phyloP scores from a whole-genome alignment of 495 filamentous ascomycete genomes.

The Penicillium angulare region DNA sequence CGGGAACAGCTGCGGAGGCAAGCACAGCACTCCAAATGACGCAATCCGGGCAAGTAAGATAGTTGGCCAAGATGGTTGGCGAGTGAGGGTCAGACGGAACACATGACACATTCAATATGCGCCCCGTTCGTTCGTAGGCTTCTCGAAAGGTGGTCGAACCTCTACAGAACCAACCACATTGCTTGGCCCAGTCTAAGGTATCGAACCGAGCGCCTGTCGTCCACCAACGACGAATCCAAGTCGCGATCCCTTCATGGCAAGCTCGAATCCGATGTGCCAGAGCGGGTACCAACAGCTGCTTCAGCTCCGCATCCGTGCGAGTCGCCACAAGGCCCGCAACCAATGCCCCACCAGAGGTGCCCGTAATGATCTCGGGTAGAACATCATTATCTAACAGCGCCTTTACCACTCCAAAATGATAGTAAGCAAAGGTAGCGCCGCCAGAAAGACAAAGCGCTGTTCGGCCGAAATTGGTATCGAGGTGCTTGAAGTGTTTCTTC shows the following conservation, averaged over 20 bases:
- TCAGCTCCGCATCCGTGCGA: constrained; percentile 86
- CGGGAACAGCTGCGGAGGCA: constrained; percentile 92
- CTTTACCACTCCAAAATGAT: constrained; percentile 92
- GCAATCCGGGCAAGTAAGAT: constrained; percentile 90
- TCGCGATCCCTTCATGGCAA: constrained; percentile 72
- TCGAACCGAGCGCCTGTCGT: constrained; percentile 92
- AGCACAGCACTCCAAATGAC: constrained; percentile 97
- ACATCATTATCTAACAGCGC: constrained; percentile 85
- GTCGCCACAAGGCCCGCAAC: constrained; percentile 88
- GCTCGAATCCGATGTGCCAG: constrained; percentile 81
- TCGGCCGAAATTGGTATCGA: constrained; percentile 87
- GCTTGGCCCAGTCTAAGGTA: constrained; percentile 83
- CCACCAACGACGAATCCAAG: constrained; percentile 85
- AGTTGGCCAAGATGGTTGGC: constrained; percentile 88
- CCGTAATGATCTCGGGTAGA: constrained; percentile 90
- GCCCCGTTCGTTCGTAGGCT: constrained; percentile 89
- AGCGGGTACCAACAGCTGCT: constrained; percentile 78
- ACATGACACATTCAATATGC: constrained; percentile 93
- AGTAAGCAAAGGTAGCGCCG: constrained; percentile 95
- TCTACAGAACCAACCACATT: constrained; percentile 82
- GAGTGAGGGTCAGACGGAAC: constrained; percentile 96
- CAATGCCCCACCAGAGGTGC: constrained; percentile 90
- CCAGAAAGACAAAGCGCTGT: constrained; percentile 91
- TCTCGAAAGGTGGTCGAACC: constrained; percentile 92
- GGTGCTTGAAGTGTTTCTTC: constrained; percentile 77